These are phyloP conservation scores for Tetrahymena thermophila DNA, from an alignment of 73 alveolate genomes.

Conservation along the genomic window DNA sequence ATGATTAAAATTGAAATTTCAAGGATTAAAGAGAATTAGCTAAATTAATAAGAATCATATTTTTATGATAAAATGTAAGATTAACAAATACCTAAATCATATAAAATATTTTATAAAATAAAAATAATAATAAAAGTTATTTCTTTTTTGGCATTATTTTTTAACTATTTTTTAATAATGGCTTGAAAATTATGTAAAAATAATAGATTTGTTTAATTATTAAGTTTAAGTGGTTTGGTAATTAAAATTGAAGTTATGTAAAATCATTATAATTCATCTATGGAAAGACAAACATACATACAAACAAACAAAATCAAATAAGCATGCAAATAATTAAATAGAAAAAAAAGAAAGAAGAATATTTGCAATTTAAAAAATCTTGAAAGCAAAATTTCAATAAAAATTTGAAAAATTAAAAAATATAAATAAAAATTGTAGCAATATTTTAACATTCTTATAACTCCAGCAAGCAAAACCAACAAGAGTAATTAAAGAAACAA, in stretches of 20 bases:
- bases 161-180: no score
- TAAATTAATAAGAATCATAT: no score
- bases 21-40: no score
- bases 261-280: background rate
- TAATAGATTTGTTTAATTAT: background rate
- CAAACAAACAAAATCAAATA: no score
- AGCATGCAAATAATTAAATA: background rate
- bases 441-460: background rate
- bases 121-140: no score
- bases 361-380: background rate
- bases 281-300: background rate
- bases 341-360: background rate
- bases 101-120: no score
- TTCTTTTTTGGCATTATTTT: no score
- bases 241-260: background rate
- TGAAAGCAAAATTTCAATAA: background rate
- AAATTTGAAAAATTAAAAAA: background rate
- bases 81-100: no score
- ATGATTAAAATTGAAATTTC: no score
- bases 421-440: background rate
- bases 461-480: constrained; percentile 5
- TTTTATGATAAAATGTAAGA: no score
- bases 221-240: background rate
- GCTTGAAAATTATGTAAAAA: no score
- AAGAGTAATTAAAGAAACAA: background rate